phyloP scores from a whole-genome alignment of 352 stramenopile genomes.

The Pythium plurisporium region DNA sequence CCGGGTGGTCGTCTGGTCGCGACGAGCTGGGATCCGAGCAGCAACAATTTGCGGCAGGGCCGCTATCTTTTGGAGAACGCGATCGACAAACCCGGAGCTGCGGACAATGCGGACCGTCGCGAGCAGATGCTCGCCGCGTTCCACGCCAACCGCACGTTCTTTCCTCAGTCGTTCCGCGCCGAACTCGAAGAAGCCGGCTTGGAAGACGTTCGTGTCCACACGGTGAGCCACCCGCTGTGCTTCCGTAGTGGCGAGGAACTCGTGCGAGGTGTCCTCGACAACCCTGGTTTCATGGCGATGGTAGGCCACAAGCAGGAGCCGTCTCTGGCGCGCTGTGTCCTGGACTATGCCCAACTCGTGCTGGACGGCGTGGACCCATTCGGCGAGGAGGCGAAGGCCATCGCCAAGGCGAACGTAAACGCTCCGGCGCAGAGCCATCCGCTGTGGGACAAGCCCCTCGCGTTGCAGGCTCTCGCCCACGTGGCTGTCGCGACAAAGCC shows the following conservation, averaged over 20 bases:
- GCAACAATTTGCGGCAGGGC: constrained; percentile 4
- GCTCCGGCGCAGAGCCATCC: not conserved
- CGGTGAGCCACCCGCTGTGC: constrained; percentile 5
- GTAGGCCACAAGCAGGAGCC: not conserved
- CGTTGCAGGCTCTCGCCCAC: not conserved
- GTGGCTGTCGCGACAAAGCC: constrained; percentile 15
- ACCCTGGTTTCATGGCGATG: not conserved
- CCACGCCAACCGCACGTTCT: constrained; percentile 1
- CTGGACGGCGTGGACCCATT: constrained; percentile 14
- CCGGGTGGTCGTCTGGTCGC: constrained; percentile 11
- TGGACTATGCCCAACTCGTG: constrained; percentile 16
- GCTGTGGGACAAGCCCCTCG: constrained; percentile 8
- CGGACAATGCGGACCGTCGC: no score
- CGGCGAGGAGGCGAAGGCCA: not conserved
- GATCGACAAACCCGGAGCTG: not conserved
- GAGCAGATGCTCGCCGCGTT: no score
- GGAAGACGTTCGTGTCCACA: constrained; percentile 7
- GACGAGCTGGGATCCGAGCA: constrained; percentile 17
- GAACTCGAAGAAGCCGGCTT: constrained; percentile 16
- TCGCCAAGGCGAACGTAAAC: not conserved
- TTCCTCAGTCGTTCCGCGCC: constrained; percentile 8
- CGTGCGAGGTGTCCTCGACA: constrained; percentile 3
- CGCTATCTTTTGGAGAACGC: constrained; percentile 7
- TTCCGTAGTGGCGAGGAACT: constrained; percentile 17
- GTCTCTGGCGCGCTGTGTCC: constrained; percentile 1